Percentiles rank a stretch among this genome's conserved stretches.
Conservation (phyloP, 202 grass and related monocot genomes). For the Eragrostis tef region DNA sequence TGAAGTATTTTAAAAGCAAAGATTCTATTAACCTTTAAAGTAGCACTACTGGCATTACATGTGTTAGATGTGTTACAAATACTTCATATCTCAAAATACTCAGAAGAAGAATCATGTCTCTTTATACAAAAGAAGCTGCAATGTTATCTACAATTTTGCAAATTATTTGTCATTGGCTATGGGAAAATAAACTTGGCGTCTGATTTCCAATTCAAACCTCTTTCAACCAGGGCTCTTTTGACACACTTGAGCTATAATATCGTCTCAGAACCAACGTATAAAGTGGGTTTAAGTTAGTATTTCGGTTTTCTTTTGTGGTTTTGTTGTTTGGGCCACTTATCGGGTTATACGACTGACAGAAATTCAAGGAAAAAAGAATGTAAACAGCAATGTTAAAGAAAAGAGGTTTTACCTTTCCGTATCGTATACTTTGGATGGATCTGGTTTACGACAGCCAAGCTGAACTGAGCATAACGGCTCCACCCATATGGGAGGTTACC, state of each 20-base stretch:
- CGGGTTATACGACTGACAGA: no score
- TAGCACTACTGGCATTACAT: background rate
- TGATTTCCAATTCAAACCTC: constrained; percentile 4
- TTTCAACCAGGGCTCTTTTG: background rate
- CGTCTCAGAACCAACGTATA: background rate
- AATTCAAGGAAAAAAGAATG: background rate
- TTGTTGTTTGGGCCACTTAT: no score
- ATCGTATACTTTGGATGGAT: constrained; percentile 72
- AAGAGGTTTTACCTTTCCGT: constrained; percentile 72
- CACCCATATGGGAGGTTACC: constrained; percentile 78
- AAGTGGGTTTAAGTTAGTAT: background rate
- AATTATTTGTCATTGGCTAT: background rate
- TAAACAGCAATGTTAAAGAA: constrained; percentile 17
- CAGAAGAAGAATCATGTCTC: constrained; percentile 11
- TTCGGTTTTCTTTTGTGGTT: background rate
- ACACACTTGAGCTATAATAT: constrained; percentile 1
- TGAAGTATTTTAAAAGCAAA: constrained; percentile 21
- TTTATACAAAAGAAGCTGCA: background rate
- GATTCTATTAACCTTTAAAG: background rate
- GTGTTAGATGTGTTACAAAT: constrained; percentile 1
- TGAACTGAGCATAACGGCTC: constrained; percentile 92
- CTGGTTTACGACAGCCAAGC: constrained; percentile 88
- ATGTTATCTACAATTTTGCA: background rate
- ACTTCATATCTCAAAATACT: constrained; percentile 14
- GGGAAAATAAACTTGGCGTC: background rate